phyloP scores from a whole-genome alignment of 1,284 basidiomycete species.

The Cryptococcus hybrid region DNA sequence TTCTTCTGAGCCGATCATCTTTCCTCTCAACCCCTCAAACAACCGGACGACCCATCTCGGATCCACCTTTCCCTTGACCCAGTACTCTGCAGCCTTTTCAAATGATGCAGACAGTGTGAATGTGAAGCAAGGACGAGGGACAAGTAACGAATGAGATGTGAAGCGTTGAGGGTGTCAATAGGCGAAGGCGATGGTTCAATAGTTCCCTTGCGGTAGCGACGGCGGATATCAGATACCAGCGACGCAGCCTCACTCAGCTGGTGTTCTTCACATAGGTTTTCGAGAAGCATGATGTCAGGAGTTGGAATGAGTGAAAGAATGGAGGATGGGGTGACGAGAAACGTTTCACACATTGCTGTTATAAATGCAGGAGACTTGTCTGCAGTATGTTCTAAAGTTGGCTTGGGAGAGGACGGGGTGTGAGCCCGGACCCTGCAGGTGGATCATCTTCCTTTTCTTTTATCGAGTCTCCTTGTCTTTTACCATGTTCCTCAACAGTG shows the following conservation, averaged over 20 bases:
- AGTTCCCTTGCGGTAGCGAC: slow-evolving; percentile 24
- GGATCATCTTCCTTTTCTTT: slow-evolving; percentile 24
- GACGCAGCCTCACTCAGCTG: slow-evolving; percentile 47
- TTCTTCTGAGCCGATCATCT: slow-evolving; percentile 43
- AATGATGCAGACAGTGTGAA: slow-evolving; percentile 48
- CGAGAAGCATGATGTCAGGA: slow-evolving; percentile 41
- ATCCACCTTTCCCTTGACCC: slow-evolving; percentile 45
- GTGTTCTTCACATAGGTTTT: slow-evolving; percentile 42
- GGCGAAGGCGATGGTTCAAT: slow-evolving; percentile 3
- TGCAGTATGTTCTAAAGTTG: slow-evolving; percentile 9
- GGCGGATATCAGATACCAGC: slow-evolving; percentile 45
- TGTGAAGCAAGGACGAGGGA: slow-evolving; percentile 49
- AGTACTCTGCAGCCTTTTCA: slow-evolving; percentile 48
- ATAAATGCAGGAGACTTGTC: slow-evolving; percentile 16
- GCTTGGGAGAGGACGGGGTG: slow-evolving; percentile 40
- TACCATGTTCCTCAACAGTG: background rate
- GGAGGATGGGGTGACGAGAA: slow-evolving; percentile 46
- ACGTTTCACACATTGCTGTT: slow-evolving; percentile 42
- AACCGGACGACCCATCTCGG: slow-evolving; percentile 49
- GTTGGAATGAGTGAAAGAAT: slow-evolving; percentile 48
- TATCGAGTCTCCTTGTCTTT: background rate
- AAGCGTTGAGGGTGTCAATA: slow-evolving; percentile 30
- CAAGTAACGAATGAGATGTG: slow-evolving; percentile 34
- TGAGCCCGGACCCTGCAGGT: slow-evolving; percentile 41
- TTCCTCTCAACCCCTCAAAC: slow-evolving; percentile 45